Evolutionary conservation across 371 early-diverging fungal species (phyloP), one percentile per base, ranked within the genome.

Genomic region (Funneliformis caledonium): DNA sequence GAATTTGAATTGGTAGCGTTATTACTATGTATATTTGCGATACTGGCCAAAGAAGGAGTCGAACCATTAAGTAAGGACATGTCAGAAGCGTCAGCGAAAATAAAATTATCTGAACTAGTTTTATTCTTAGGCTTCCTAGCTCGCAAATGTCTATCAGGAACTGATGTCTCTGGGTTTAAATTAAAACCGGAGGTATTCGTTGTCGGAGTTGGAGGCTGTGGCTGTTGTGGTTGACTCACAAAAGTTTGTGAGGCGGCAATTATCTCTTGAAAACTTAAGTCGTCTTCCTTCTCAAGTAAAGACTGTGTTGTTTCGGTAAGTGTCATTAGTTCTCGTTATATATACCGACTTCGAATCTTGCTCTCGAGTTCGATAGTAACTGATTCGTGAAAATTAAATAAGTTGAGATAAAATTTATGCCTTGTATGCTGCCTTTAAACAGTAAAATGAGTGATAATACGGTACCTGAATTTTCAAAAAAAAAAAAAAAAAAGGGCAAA

Each of bases 61-160:
- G 73, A 73, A 73, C 52, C 50, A 19, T 73, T 73, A 33, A 37
- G 73, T 31, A 73, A 73, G 31, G 73, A 73, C 50, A 52, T 52
- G 2, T 73, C 73, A 37, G 73, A 52, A 73, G 37, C 19, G 56
- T 73, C 52, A 1, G 37, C 73, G 8, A 48, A 52, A 43, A 14
- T 26, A n/a, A 45, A 70, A 33, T 56, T 48, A 31, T 73, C 56
- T 7, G 56, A 48, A 50, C 14, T 52, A 6, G 14, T 48, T 56
- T 73, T 73, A 9, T 42, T 52, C 19, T 48, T 52, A 9, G 50
- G 2, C 16, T 56, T 73, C 31, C 73, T 73, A 33, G 73, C 5
- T 52, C 56, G 50, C 33, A 56, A 56, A 14, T 73, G 73, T 31
- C 37, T 73, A 42, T 73, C 73, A 33, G 48, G 37, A 14, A 16